Evolutionary conservation across 345 rosid species (phyloP).

Genomic region (Cardamine resedifolia): DNA sequence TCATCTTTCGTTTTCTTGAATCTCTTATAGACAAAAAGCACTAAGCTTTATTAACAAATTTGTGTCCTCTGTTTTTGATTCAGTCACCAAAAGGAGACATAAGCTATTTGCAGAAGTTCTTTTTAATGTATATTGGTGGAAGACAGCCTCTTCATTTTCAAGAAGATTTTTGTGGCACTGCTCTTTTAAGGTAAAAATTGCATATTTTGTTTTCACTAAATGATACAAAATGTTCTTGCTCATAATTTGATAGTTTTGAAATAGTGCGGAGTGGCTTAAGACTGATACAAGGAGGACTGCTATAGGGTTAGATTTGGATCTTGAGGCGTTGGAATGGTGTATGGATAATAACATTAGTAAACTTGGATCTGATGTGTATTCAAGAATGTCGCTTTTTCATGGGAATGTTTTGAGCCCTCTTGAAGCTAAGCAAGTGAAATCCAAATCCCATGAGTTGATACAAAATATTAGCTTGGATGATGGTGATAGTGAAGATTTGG

Average conservation of each 20-base stretch:
- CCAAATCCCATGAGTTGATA: conserved; percentile 49
- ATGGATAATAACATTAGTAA: conserved; percentile 68
- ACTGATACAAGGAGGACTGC: conserved; percentile 82
- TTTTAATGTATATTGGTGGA: conserved; percentile 75
- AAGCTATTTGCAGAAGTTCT: conserved; percentile 86
- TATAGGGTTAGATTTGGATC: conserved; percentile 81
- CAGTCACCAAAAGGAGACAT: conserved; percentile 94
- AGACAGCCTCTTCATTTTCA: conserved; percentile 86
- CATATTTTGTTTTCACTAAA: neutral
- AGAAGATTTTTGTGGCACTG: conserved; percentile 97
- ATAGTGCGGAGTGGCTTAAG: conserved; percentile 82
- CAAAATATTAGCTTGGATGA: conserved; percentile 47
- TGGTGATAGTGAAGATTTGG: conserved; percentile 24
- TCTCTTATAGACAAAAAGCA: neutral
- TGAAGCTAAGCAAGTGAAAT: conserved; percentile 60
- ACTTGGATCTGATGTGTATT: conserved; percentile 61
- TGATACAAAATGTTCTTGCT: neutral
- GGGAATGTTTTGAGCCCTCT: conserved; percentile 78
- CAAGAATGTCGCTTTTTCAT: conserved; percentile 79
- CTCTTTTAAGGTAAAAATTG: conserved; percentile 65
- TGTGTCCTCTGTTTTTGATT: conserved; percentile 22
- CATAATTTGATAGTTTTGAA: conserved; percentile 10
- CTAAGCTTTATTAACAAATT: neutral
- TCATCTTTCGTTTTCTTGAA: neutral
- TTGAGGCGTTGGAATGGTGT: conserved; percentile 85